Evolutionary conservation across 2,329 filamentous ascomycete species (phyloP).

Genomic region (Penicillium concentricum): DNA sequence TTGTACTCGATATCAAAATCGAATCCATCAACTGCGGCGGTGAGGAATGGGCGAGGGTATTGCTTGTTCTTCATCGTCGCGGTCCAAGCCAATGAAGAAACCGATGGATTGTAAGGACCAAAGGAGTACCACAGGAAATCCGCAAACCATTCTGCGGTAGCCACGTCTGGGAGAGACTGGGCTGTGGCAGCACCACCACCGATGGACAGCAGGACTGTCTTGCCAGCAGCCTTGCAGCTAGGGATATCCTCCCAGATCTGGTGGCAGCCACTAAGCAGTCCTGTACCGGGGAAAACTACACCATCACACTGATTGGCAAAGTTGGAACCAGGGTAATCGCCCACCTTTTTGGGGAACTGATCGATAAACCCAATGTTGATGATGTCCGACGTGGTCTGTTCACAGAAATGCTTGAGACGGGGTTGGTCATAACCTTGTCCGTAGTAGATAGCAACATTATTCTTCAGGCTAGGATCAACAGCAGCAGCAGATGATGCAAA

Average conservation of each 20-base stretch:
- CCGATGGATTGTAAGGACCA: slow-evolving; percentile 38
- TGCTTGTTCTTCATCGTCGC: neutral
- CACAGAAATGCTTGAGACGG: slow-evolving; percentile 52
- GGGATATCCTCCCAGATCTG: slow-evolving; percentile 46
- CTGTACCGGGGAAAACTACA: slow-evolving; percentile 39
- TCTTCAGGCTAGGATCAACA: slow-evolving; percentile 43
- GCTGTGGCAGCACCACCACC: slow-evolving; percentile 44
- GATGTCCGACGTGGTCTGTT: slow-evolving; percentile 53
- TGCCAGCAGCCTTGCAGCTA: slow-evolving; percentile 42
- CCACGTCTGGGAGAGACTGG: slow-evolving; percentile 45
- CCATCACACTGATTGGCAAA: slow-evolving; percentile 57
- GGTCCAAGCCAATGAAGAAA: slow-evolving; percentile 28
- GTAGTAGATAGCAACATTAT: slow-evolving; percentile 56
- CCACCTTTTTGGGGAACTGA: slow-evolving; percentile 48
- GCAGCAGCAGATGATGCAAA: slow-evolving; percentile 37
- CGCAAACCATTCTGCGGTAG: slow-evolving; percentile 46
- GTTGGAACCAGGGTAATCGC: slow-evolving; percentile 53
- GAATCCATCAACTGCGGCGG: slow-evolving; percentile 51
- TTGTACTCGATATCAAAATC: slow-evolving; percentile 50
- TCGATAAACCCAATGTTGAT: slow-evolving; percentile 59
- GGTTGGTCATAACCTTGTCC: slow-evolving; percentile 54
- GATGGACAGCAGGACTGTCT: slow-evolving; percentile 49
- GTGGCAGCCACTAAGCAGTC: slow-evolving; percentile 46
- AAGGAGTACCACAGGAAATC: slow-evolving; percentile 53
- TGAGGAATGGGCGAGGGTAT: slow-evolving; percentile 49